Conservation (phyloP, 495 filamentous ascomycete species). For the Neurospora intermedia region DNA sequence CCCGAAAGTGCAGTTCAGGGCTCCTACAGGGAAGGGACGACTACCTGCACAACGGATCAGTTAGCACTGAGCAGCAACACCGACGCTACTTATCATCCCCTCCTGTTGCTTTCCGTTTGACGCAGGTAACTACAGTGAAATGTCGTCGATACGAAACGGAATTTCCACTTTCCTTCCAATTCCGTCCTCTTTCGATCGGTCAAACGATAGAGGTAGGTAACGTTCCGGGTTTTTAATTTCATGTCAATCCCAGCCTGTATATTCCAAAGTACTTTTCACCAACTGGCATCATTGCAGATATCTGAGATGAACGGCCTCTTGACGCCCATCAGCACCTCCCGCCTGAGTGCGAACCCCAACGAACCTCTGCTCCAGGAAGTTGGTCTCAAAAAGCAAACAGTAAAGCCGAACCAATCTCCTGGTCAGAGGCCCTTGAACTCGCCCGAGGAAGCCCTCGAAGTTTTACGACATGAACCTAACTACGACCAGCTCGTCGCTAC, state of each 20-base stretch:
- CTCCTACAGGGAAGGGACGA: background rate
- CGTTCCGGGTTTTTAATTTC: background rate
- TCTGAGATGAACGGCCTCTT: conserved; percentile 38
- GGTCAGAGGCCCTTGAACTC: conserved; percentile 16
- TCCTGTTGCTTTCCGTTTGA: background rate
- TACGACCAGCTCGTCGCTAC: conserved; percentile 42
- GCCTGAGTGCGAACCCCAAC: background rate
- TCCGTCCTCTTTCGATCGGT: background rate
- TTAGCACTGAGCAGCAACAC: background rate
- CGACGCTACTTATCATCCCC: background rate
- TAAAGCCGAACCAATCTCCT: conserved; percentile 4
- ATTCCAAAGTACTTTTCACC: background rate
- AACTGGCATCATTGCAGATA: background rate
- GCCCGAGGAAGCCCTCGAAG: conserved; percentile 49
- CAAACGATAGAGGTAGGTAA: background rate
- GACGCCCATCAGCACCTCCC: conserved; percentile 33
- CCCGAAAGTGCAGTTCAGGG: background rate
- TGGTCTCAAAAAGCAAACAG: conserved; percentile 7
- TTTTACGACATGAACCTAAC: conserved; percentile 55
- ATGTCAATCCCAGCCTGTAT: background rate
- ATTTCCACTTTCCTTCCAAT: background rate
- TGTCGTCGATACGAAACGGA: background rate
- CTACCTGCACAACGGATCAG: background rate
- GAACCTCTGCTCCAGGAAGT: conserved; percentile 10
- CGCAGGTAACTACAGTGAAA: background rate